Evolutionary conservation across 2,329 filamentous ascomycete genomes (phyloP), one percentile per base, ranked within the genome.

Genomic region (Paraphoma sp.): DNA sequence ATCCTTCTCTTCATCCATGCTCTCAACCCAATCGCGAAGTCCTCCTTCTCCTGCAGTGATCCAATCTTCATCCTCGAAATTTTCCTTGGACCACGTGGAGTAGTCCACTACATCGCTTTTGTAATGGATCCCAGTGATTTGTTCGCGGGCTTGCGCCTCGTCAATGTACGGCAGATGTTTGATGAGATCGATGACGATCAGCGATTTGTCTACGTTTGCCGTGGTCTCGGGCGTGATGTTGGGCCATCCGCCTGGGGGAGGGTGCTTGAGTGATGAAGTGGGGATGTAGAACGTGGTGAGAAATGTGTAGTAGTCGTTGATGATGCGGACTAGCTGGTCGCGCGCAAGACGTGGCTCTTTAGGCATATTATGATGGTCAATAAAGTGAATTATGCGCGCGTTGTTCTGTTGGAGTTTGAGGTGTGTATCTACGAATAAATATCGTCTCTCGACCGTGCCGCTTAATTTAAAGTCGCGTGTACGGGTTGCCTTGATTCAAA

Each of bases 291-390:
- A 44, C 16, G 3, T 57, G 4, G 49, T 51, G 31, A 64, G 54
- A 28, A 57, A 60, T 6, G 40, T 48, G 44, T 60, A 62, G 29
- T 53, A 64, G 48, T 54, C 43, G n/a, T 33, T 51, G 16, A 64
- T 51, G 12, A 53, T 53, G 17, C 42, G 29, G 23, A 59, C 57
- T 12, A 46, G 30, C 29, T 55, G 23, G 16, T 61, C 49, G 10
- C 43, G 50, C 16, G 43, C 2, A 2, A 38, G 33, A 11, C 33
- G 33, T n/a, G 33, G 33, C 33, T 6, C 23, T 23, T 23, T 23
- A 23, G 23, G 23, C 23, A 23, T 23, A 23, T 23, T 23, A 23
- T 23, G 23, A 23, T 23, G 23, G 23, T 2, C 23, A 23, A 23
- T 5, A 2, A 23, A 23, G 23, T 23, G 23, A 23, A 23, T 23